Base-by-base conservation (phyloP, 2,329 filamentous ascomycete genomes). In the Cercospora nicotianae region DNA sequence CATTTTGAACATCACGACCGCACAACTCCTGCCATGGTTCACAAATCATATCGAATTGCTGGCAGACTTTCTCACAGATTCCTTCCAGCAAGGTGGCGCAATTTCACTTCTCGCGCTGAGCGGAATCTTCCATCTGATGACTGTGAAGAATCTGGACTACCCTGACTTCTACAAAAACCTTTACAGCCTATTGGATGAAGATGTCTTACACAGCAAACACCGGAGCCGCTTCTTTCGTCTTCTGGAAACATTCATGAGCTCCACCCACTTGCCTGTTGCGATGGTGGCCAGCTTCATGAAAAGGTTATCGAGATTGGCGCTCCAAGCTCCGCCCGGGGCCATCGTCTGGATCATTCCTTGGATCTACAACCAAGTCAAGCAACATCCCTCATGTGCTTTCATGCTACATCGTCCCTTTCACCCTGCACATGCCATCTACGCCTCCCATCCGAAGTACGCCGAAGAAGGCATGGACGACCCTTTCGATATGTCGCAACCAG, bases 201-300 rank as follows among this genome's bases (percentile, higher is more conserved):
- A 92, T 60, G 87, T 98, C 8, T 84, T 99, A 58, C 94, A 99
- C 82, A 97, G 94, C 20, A 97, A 95, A 80, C 91, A 99, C 81
- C 90, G 95, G 62, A 96, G 94, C 20, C 89, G 90, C 66, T 97
- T 99, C 81, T 95, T 99, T 82, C 91, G 95, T 61, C 85, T 98
- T 16, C 83, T 99, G 67, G 93, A 97, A 75, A 93, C 90, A 3
- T 99, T 98, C 80, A 86, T 99, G 73, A 87, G 86, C 4, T 98
- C 94, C 0, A 94, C 93, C 3, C 96, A 99, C 87, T 86, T 99
- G 75, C 95, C 96, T 3, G 93, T 93, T 4, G 89, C 90, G 3
- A 84, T 99, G 45, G 92, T 99, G 2, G 94, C 95, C 12, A 97
- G 93, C 80, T 99, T 99, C 80, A 89, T 99, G 82, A 99, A 99